Evolutionary conservation across 2,329 filamentous ascomycete species (phyloP).

Genomic region (Ophiostoma quercus): DNA sequence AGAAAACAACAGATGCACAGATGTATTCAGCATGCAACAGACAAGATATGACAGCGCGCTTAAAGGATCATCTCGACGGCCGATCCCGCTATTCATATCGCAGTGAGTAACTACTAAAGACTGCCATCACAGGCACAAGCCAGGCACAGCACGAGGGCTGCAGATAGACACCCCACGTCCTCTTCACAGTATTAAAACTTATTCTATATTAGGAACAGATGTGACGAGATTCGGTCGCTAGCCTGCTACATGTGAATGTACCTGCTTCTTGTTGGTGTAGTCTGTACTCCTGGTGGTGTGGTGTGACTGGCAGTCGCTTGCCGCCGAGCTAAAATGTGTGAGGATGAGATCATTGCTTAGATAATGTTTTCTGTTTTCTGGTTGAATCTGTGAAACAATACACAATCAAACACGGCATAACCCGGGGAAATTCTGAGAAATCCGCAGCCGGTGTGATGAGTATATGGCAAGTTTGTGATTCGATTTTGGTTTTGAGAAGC

Average conservation of each 20-base stretch:
- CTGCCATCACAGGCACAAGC: slow-evolving; percentile 7
- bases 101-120: neutral
- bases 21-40: neutral
- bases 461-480: neutral
- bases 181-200: neutral
- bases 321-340: neutral
- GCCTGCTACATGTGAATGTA: neutral
- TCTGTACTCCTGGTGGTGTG: neutral
- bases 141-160: neutral
- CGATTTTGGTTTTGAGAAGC: neutral
- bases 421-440: neutral
- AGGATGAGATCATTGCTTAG: neutral
- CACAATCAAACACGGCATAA: neutral
- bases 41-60: neutral
- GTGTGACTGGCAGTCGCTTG: slow-evolving; percentile 7
- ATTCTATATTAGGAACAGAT: slow-evolving; percentile 8
- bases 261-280: neutral
- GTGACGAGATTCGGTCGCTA: neutral
- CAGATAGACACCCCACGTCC: neutral
- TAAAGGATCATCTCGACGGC: slow-evolving; percentile 3
- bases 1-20: neutral
- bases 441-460: neutral
- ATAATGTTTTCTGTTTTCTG: neutral
- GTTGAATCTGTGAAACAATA: neutral
- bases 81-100: neutral